These are phyloP conservation scores for Pyrenula massariospora DNA, from an alignment of 495 filamentous ascomycete species.

Conservation along the genomic window DNA sequence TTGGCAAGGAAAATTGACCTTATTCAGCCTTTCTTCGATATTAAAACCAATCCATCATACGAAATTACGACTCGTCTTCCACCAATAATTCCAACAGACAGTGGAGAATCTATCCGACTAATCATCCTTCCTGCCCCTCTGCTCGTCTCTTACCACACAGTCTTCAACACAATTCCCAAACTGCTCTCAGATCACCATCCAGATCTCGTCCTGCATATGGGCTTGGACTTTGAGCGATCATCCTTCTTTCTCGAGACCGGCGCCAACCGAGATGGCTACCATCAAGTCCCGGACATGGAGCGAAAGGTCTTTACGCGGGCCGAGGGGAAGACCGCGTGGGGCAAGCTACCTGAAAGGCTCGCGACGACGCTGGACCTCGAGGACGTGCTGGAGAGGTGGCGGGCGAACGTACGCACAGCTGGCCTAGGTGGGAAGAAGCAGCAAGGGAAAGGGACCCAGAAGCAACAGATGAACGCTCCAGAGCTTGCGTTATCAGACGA, in stretches of 20 bases:
- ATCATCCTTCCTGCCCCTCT: slow-evolving; percentile 8
- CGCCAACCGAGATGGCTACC: slow-evolving; percentile 16
- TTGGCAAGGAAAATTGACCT: no score
- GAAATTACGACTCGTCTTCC: not conserved
- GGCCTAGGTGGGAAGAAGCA: not conserved
- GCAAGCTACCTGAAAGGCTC: slow-evolving; percentile 11
- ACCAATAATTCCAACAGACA: not conserved
- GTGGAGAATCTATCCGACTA: not conserved
- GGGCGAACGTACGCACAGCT: not conserved
- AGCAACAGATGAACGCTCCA: not conserved
- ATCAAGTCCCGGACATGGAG: slow-evolving; percentile 14
- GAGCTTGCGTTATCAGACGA: slow-evolving; percentile 14
- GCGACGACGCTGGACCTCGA: slow-evolving; percentile 10
- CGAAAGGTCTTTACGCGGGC: slow-evolving; percentile 12
- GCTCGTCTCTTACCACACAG: slow-evolving; percentile 10
- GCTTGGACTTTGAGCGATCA: slow-evolving; percentile 9
- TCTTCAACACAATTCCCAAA: slow-evolving; percentile 6
- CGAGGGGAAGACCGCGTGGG: slow-evolving; percentile 15
- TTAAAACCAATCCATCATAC: not conserved
- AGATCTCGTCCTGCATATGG: slow-evolving; percentile 16
- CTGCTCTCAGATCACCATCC: slow-evolving; percentile 12
- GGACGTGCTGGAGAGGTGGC: slow-evolving; percentile 5
- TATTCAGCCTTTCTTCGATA: not conserved
- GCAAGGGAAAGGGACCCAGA: not conserved
- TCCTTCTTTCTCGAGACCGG: slow-evolving; percentile 15